Percentiles rank a stretch among this genome's conserved stretches.
These are phyloP conservation scores for Fraxinus quadrangulata DNA, from an alignment of 257 asterid genomes.

Conservation along the genomic window DNA sequence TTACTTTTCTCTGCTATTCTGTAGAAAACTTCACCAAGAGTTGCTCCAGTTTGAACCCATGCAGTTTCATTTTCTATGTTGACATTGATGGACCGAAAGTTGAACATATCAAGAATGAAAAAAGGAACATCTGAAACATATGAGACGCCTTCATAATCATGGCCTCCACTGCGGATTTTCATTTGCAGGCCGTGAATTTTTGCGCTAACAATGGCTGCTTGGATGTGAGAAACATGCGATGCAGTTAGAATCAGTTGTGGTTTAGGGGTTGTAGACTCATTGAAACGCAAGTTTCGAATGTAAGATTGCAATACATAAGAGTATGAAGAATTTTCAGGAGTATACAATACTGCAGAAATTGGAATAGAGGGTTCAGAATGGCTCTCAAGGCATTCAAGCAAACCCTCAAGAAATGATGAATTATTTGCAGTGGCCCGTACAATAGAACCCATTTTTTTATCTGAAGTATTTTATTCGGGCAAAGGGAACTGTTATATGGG, in stretches of 20 bases:
- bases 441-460: not conserved
- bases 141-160: conserved; percentile 35
- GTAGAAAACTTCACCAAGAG: conserved; percentile 30
- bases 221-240: conserved; percentile 33
- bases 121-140: conserved; percentile 22
- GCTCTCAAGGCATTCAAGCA: conserved; percentile 19
- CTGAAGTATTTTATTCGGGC: not conserved
- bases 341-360: conserved; percentile 27
- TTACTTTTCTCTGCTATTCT: conserved; percentile 28
- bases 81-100: conserved; percentile 16
- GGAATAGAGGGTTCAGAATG: conserved; percentile 26
- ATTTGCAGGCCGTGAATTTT: conserved; percentile 13
- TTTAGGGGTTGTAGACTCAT: conserved; percentile 34
- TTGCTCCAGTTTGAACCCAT: conserved; percentile 34
- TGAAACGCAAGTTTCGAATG: conserved; percentile 42
- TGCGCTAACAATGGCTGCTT: conserved; percentile 30
- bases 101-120: conserved; percentile 30
- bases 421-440: not conserved
- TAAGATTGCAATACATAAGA: conserved; percentile 29
- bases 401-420: conserved; percentile 16
- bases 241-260: conserved; percentile 48
- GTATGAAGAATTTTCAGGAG: conserved; percentile 29
- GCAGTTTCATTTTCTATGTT: conserved; percentile 6
- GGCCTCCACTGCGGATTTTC: conserved; percentile 31
- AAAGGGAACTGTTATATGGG: not conserved